phyloP scores from a whole-genome alignment of 805 yeast species.

The Pichia kluyveri region DNA sequence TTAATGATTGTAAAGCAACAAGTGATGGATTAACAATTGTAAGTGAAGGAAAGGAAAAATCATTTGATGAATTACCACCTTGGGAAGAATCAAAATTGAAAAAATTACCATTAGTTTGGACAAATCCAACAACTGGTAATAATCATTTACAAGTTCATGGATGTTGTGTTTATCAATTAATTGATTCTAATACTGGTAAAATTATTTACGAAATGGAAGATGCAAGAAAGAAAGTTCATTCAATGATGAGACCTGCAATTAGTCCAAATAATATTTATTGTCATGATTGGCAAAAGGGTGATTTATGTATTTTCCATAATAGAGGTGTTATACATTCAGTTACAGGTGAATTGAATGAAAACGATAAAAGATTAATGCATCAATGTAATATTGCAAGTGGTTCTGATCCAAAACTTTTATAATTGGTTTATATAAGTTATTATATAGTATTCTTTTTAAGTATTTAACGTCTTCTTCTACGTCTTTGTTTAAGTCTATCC shows the following conservation, averaged over 20 bases:
- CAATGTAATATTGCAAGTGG: slow-evolving; percentile 90
- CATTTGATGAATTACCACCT: slow-evolving; percentile 61
- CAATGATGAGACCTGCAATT: slow-evolving; percentile 80
- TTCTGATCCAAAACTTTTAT: slow-evolving; percentile 41
- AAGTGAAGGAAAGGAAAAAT: slow-evolving; percentile 63
- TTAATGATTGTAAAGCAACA: slow-evolving; percentile 72
- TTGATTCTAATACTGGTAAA: slow-evolving; percentile 46
- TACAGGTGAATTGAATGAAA: slow-evolving; percentile 76
- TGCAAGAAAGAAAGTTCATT: slow-evolving; percentile 66
- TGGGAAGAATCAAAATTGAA: slow-evolving; percentile 80
- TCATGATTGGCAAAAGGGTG: slow-evolving; percentile 79
- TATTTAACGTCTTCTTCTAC: slow-evolving; percentile 7
- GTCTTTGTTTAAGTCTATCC: slow-evolving; percentile 5
- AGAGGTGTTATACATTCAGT: slow-evolving; percentile 90
- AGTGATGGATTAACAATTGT: slow-evolving; percentile 83
- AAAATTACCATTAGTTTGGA: slow-evolving; percentile 82
- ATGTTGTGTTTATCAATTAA: slow-evolving; percentile 66
- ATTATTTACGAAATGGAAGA: slow-evolving; percentile 53
- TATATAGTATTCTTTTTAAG: background rate
- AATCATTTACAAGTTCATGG: slow-evolving; percentile 86
- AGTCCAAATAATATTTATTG: slow-evolving; percentile 66
- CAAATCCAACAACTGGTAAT: slow-evolving; percentile 76
- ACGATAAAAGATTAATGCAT: slow-evolving; percentile 81
- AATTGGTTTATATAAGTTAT: background rate
- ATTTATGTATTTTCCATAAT: slow-evolving; percentile 77